Percentiles rank a stretch among this genome's conserved stretches.
Conservation (phyloP, 495 filamentous ascomycete species). For the Aspergillus baeticus region DNA sequence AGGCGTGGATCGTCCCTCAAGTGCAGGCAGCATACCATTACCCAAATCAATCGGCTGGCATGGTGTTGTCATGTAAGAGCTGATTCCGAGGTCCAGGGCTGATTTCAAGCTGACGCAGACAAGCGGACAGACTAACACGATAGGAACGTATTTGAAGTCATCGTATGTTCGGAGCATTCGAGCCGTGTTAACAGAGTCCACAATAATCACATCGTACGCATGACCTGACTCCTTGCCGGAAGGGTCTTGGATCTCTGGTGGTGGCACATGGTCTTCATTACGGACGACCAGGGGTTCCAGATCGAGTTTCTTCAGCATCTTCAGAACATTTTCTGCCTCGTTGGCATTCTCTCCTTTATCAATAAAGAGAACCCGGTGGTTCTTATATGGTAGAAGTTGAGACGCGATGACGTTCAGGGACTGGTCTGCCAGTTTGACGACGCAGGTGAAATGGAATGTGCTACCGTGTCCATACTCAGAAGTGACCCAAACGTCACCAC, state of each 20-base stretch:
- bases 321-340: constrained; percentile 70
- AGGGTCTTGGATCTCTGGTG: constrained; percentile 56
- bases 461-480: constrained; percentile 91
- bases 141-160: constrained; percentile 96
- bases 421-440: constrained; percentile 80
- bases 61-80: constrained; percentile 98
- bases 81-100: constrained; percentile 93
- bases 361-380: constrained; percentile 88
- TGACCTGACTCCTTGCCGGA: constrained; percentile 58
- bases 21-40: constrained; percentile 96
- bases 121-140: constrained; percentile 87
- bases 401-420: constrained; percentile 79
- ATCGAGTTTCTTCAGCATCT: constrained; percentile 76
- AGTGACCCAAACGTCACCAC: constrained; percentile 95
- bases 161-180: constrained; percentile 80
- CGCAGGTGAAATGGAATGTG: constrained; percentile 96
- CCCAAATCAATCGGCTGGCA: constrained; percentile 94
- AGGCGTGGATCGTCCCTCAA: constrained; percentile 91
- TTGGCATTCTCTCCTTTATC: constrained; percentile 83
- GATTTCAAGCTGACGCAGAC: constrained; percentile 94
- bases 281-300: constrained; percentile 80
- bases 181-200: constrained; percentile 90
- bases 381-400: constrained; percentile 84
- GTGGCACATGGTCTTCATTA: constrained; percentile 58
- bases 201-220: constrained; percentile 93